phyloP scores from a whole-genome alignment of 192 early-diverging fungal species.

The Kappamyces sp. region DNA sequence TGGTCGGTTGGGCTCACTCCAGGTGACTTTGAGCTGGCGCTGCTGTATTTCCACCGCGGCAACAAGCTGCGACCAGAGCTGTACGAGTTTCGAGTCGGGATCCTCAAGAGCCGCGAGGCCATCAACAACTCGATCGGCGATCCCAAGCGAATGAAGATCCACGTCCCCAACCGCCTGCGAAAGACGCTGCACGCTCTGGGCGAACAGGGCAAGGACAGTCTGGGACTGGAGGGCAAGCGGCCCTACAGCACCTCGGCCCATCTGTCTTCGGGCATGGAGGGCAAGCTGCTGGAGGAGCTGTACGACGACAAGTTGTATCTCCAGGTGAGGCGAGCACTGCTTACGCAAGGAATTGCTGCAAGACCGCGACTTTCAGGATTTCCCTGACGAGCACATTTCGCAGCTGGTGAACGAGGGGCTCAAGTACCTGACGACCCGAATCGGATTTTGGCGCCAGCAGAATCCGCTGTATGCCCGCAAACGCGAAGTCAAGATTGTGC shows the following conservation, averaged over 20 bases:
- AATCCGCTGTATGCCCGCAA: slow-evolving; percentile 49
- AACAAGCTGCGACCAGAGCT: slow-evolving; percentile 51
- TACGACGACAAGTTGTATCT: slow-evolving; percentile 50
- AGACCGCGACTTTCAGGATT: slow-evolving; percentile 37
- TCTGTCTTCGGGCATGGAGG: slow-evolving; percentile 36
- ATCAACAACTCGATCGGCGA: slow-evolving; percentile 49
- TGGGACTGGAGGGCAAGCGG: neutral
- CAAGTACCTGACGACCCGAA: slow-evolving; percentile 38
- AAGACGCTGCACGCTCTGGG: slow-evolving; percentile 11
- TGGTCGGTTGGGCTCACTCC: no score
- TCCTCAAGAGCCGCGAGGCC: slow-evolving; percentile 48
- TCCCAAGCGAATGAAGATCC: slow-evolving; percentile 16
- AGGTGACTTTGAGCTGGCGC: slow-evolving; percentile 49
- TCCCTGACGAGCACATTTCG: slow-evolving; percentile 41
- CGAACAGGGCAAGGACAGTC: slow-evolving; percentile 5
- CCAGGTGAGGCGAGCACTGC: slow-evolving; percentile 12
- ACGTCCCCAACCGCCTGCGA: slow-evolving; percentile 12
- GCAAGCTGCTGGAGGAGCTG: slow-evolving; percentile 46
- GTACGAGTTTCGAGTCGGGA: slow-evolving; percentile 47
- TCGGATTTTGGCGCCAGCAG: slow-evolving; percentile 58
- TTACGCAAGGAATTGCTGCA: slow-evolving; percentile 6
- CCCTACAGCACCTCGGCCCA: neutral
- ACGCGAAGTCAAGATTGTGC: slow-evolving; percentile 23
- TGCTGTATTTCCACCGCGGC: slow-evolving; percentile 50
- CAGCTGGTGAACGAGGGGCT: slow-evolving; percentile 44